Percentiles rank a stretch among this genome's conserved stretches.
Evolutionary conservation across 2,329 filamentous ascomycete genomes (phyloP).

Genomic region (Beauveria bassiana): DNA sequence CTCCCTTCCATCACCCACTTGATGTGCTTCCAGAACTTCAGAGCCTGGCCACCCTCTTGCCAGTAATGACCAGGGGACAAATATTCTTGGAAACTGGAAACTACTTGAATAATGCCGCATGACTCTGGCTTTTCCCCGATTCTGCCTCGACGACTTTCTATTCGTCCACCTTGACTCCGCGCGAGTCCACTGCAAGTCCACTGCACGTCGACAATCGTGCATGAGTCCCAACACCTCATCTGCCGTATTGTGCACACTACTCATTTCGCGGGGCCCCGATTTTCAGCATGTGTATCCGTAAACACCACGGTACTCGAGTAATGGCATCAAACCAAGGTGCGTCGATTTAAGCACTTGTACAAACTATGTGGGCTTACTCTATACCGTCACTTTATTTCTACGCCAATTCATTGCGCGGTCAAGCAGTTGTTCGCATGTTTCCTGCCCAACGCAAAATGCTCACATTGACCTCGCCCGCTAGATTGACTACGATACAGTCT

Average conservation of each 20-base stretch:
- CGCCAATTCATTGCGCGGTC: neutral
- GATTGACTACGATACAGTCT: neutral
- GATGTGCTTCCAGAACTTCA: neutral
- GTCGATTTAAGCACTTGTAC: neutral
- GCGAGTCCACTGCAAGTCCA: constrained; percentile 4
- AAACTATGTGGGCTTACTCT: neutral
- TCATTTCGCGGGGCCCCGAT: constrained; percentile 9
- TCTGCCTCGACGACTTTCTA: neutral
- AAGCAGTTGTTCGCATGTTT: neutral
- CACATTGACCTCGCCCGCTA: neutral
- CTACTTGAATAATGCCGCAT: constrained; percentile 6
- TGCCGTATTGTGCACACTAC: constrained; percentile 1
- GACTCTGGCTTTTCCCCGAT: neutral
- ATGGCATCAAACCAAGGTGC: constrained; percentile 1
- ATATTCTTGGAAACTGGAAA: constrained; percentile 4
- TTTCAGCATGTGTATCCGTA: constrained; percentile 1
- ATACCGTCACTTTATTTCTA: neutral
- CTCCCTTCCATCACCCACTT: neutral
- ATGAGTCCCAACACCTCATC: constrained; percentile 3
- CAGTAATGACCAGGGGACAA: neutral
- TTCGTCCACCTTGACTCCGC: neutral
- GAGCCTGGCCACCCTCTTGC: neutral
- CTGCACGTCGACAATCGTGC: constrained; percentile 6
- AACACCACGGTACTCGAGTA: constrained; percentile 1
- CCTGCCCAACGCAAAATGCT: neutral